A percentile compares a stretch with the other conserved stretches of the same genome.
These are phyloP conservation scores for Colletotrichum sp. DNA, from an alignment of 2,329 filamentous ascomycete species.

Conservation along the genomic window DNA sequence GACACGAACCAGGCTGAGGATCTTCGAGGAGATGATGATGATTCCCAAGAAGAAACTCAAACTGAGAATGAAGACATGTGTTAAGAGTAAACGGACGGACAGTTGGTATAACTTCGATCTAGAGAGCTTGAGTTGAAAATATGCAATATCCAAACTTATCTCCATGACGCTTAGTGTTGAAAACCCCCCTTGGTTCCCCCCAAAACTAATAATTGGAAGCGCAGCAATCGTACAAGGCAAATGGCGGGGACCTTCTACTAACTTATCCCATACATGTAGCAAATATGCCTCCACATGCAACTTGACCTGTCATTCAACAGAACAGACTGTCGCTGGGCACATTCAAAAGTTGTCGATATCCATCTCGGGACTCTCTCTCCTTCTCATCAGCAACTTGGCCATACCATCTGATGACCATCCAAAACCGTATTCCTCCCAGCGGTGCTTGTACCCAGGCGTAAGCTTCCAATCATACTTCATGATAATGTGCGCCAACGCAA, in stretches of 20 bases:
- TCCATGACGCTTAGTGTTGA: fast-evolving
- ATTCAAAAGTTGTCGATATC: constrained; percentile 3
- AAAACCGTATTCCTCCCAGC: background rate
- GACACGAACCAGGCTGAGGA: background rate
- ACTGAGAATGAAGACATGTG: background rate
- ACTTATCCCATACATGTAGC: background rate
- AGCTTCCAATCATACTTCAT: constrained; percentile 17
- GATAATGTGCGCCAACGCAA: constrained; percentile 11
- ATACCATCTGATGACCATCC: background rate
- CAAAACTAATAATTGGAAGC: fast-evolving
- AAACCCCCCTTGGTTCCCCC: background rate
- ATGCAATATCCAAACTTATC: background rate
- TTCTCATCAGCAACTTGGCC: constrained; percentile 4
- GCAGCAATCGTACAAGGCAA: background rate
- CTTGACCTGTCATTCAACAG: background rate
- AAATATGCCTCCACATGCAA: background rate
- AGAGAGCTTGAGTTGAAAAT: fast-evolving
- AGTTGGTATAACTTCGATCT: background rate
- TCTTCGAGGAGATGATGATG: background rate
- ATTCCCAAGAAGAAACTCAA: background rate
- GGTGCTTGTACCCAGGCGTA: background rate
- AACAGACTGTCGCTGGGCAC: background rate
- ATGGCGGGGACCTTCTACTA: background rate
- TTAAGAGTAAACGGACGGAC: background rate
- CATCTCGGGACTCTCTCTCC: constrained; percentile 3